phyloP scores from a whole-genome alignment of 108 stramenopile genomes.

The Fistulifera solaris region DNA sequence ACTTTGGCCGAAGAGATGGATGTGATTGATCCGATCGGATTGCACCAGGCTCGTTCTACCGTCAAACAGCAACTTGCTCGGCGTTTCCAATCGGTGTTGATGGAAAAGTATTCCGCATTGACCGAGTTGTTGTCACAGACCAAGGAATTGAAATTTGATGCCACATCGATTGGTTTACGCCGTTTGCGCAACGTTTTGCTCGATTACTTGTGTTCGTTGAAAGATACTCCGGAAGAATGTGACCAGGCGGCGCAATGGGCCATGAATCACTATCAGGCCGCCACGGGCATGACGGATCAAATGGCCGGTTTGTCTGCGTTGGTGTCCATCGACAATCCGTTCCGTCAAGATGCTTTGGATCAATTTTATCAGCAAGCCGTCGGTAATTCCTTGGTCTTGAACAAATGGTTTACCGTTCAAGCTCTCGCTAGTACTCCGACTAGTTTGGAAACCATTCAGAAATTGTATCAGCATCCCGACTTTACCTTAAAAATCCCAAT shows the following conservation, averaged over 20 bases:
- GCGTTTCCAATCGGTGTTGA: slow-evolving; percentile 45
- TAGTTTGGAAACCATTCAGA: slow-evolving; percentile 45
- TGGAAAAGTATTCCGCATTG: slow-evolving; percentile 48
- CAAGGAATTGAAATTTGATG: slow-evolving; percentile 54
- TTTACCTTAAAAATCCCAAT: slow-evolving; percentile 91
- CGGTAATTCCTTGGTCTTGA: slow-evolving; percentile 60
- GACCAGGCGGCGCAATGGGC: slow-evolving; percentile 42
- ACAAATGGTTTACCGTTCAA: slow-evolving; percentile 90
- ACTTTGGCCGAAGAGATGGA: slow-evolving; percentile 66
- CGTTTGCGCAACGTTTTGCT: slow-evolving; percentile 76
- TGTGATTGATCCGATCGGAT: slow-evolving; percentile 64
- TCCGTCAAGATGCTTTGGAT: slow-evolving; percentile 34
- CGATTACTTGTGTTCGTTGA: slow-evolving; percentile 56
- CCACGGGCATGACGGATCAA: slow-evolving; percentile 88
- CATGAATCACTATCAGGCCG: slow-evolving; percentile 54
- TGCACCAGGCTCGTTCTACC: slow-evolving; percentile 46
- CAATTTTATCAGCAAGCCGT: slow-evolving; percentile 77
- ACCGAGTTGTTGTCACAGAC: slow-evolving; percentile 38
- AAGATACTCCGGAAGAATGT: slow-evolving; percentile 55
- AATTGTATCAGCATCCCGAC: slow-evolving; percentile 70
- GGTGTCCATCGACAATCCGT: slow-evolving; percentile 66
- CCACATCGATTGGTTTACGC: slow-evolving; percentile 47
- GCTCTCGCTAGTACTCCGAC: slow-evolving; percentile 66
- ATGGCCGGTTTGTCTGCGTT: slow-evolving; percentile 75
- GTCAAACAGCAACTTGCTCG: slow-evolving; percentile 63